Base-by-base conservation (phyloP, 805 yeast species). In the Wickerhamiella nectarea region DNA sequence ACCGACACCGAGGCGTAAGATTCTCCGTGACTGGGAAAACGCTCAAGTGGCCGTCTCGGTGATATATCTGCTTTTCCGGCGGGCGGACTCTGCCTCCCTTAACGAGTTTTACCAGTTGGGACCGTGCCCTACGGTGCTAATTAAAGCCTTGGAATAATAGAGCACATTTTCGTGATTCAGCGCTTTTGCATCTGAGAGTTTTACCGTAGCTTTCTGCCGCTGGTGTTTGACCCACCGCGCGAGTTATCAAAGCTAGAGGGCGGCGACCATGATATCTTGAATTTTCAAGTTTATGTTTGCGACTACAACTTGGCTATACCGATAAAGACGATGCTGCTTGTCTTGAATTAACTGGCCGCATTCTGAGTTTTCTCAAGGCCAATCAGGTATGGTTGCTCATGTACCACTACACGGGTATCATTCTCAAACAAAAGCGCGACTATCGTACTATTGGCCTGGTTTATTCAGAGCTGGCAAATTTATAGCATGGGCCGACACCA, bases 1-100 rank as follows among this genome's bases (percentile, higher is more conserved):
- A 68, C 95, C 0, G 95, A 89, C 58, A 94, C 84, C 43, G 78
- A 79, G 62, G 94, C 94, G 10, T n/a, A n/a, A n/a, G n/a, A n/a
- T n/a, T n/a, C n/a, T n/a, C n/a, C n/a, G n/a, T n/a, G n/a, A n/a
- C n/a, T n/a, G n/a, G n/a, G n/a, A n/a, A n/a, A n/a, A n/a, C n/a
- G n/a, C n/a, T n/a, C n/a, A n/a, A n/a, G n/a, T n/a, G n/a, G n/a
- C n/a, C n/a, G n/a, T n/a, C n/a, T n/a, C n/a, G n/a, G n/a, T n/a
- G n/a, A n/a, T n/a, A n/a, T n/a, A n/a, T n/a, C n/a, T n/a, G n/a
- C n/a, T n/a, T n/a, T n/a, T n/a, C n/a, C n/a, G n/a, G n/a, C n/a
- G n/a, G n/a, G n/a, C n/a, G n/a, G n/a, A n/a, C n/a, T n/a, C n/a
- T n/a, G n/a, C n/a, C n/a, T n/a, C n/a, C n/a, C n/a, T n/a, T n/a